A percentile compares a stretch with the other conserved stretches of the same genome.
Conservation (phyloP, 177 flowering plant species). For the Vitis hybrid region DNA sequence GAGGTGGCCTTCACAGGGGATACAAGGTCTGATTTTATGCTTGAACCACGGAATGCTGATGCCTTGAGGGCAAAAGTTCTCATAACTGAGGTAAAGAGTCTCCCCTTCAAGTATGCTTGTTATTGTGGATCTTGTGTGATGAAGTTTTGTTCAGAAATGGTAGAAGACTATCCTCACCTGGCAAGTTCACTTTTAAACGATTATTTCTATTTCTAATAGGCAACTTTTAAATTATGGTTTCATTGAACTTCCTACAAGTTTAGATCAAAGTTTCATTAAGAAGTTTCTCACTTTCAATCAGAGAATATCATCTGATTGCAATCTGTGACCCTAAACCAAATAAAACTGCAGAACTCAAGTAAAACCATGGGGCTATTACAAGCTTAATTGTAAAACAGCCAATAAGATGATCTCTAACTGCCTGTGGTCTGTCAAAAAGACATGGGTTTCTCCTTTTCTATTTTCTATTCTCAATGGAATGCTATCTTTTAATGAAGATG, state of each 20-base stretch:
- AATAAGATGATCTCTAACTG: neutral
- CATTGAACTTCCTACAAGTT: no score
- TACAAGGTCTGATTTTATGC: conserved; percentile 82
- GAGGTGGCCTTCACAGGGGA: conserved; percentile 99
- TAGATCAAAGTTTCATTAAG: no score
- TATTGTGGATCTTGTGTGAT: neutral
- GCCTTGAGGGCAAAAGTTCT: conserved; percentile 93
- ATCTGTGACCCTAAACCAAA: neutral
- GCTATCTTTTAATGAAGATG: neutral
- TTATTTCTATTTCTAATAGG: no score
- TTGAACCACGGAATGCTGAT: conserved; percentile 89
- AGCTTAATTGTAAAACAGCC: neutral
- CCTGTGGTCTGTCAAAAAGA: neutral
- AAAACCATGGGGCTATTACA: neutral
- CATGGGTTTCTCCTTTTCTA: neutral
- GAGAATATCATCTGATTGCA: no score
- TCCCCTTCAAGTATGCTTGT: neutral
- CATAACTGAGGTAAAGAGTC: conserved; percentile 75
- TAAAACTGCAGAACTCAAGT: neutral
- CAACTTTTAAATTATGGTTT: no score
- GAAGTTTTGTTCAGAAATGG: neutral
- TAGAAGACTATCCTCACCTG: neutral
- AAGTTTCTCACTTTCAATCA: no score
- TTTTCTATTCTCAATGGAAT: neutral
- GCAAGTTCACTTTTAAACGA: no score